Percentiles rank a stretch among this genome's conserved stretches.
Conservation (phyloP, 2,329 filamentous ascomycete species). For the Paraconiothyrium sp. region DNA sequence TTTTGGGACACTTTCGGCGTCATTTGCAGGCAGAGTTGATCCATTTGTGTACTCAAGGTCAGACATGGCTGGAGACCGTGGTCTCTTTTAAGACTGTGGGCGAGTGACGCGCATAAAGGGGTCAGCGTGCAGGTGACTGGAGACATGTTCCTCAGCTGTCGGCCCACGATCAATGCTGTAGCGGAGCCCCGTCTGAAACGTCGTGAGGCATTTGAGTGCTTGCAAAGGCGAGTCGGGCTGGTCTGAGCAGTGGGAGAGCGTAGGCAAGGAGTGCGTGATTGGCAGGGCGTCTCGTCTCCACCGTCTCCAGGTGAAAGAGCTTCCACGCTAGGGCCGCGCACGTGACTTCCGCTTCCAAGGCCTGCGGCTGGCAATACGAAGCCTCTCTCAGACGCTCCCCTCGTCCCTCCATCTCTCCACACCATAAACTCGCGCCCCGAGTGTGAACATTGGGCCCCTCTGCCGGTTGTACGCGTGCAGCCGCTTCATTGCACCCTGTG, state of each 20-base stretch:
- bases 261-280: constrained; percentile 3
- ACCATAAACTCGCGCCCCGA: constrained; percentile 31
- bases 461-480: constrained; percentile 44
- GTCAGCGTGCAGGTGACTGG: constrained; percentile 20
- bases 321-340: constrained; percentile 14
- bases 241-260: neutral
- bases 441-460: constrained; percentile 38
- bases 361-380: constrained; percentile 24
- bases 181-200: constrained; percentile 30
- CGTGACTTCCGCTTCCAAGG: constrained; percentile 25
- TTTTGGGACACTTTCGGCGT: neutral
- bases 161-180: constrained; percentile 21
- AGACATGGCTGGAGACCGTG: constrained; percentile 16
- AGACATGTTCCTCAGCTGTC: constrained; percentile 21
- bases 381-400: constrained; percentile 23
- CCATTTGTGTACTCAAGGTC: constrained; percentile 10
- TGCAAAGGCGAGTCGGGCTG: neutral
- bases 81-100: constrained; percentile 4
- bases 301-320: constrained; percentile 17
- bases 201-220: constrained; percentile 25
- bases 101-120: constrained; percentile 29
- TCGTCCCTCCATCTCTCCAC: constrained; percentile 32
- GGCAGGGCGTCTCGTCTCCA: constrained; percentile 10
- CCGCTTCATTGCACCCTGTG: constrained; percentile 31
- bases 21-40: constrained; percentile 6